Evolutionary conservation across 805 yeast genomes (phyloP), one percentile per base, ranked within the genome.

Genomic region (Cyberlindnera veronae): DNA sequence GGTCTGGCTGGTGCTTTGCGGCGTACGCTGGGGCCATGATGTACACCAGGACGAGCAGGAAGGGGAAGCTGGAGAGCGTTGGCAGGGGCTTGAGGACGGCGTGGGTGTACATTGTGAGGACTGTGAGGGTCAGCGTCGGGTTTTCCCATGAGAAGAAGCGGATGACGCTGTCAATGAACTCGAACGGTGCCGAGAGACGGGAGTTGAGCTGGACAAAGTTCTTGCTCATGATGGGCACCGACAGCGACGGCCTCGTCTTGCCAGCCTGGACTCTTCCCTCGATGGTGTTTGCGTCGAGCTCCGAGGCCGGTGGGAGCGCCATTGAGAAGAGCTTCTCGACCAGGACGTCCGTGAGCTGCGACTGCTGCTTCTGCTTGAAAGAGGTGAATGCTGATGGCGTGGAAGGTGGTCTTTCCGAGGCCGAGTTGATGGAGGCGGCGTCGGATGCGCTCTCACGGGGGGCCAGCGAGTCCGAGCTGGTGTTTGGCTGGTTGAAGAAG

Each of bases 311-410:
- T 0, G 95, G 93, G 19, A 86, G 66, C 1, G 89, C 83, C 80
- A 85, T 77, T 17, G 79, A 67, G 7, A 87, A 63, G 36, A 86
- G 65, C 53, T 79, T 74, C 53, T 88, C 95, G 49, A 87, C 73
- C 39, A 87, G 61, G 40, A 80, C 81, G 50, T 87, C 95, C 0
- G 85, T 71, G 55, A 84, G 54, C 43, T 54, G 59, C 12, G 46
- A 22, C 32, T 39, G 36, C 13, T 37, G 42, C 35, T 36, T 41
- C 32, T 32, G 32, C 29, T 36, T 45, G 32, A 39, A 35, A 17
- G 15, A 14, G 13, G 37, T 14, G 27, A 37, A 26, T 24, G 29
- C 15, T 18, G 38, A 28, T 10, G 19, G 6, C 18, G 28, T 8
- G 9, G 40, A 19, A 6, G 34, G 11, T 14, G 40, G 14, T 23